These are phyloP conservation scores for Phylloporus sp. DNA, from an alignment of 768 basidiomycete genomes.

Conservation along the genomic window DNA sequence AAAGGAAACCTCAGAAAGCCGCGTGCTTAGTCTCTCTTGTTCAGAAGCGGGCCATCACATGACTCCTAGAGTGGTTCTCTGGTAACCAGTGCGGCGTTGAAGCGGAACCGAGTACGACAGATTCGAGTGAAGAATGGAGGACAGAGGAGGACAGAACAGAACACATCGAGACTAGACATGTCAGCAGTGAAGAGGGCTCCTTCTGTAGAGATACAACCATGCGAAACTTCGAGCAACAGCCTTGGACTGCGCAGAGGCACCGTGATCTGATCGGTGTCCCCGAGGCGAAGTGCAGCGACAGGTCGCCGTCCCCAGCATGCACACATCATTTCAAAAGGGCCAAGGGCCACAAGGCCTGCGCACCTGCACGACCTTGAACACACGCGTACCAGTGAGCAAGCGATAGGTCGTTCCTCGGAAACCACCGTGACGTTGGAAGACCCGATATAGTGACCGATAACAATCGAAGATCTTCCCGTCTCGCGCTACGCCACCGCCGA, in stretches of 20 bases:
- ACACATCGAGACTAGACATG: conserved; percentile 21
- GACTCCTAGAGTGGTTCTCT: conserved; percentile 6
- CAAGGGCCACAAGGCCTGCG: conserved; percentile 35
- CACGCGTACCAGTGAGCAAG: conserved; percentile 36
- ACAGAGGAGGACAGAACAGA: conserved; percentile 12
- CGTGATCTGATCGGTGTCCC: conserved; percentile 19
- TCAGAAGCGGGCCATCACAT: conserved; percentile 13
- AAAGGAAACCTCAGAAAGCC: conserved; percentile 11
- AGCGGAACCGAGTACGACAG: conserved; percentile 17
- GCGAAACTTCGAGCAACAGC: conserved; percentile 7
- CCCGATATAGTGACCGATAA: conserved; percentile 51
- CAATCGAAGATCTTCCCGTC: conserved; percentile 36
- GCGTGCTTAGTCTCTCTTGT: conserved; percentile 17
- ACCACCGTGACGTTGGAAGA: conserved; percentile 19
- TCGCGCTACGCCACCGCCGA: conserved; percentile 40
- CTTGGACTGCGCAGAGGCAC: conserved; percentile 3
- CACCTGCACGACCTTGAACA: conserved; percentile 41
- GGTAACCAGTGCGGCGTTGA: conserved; percentile 12
- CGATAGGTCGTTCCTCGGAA: conserved; percentile 29
- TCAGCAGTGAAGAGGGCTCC: conserved; percentile 35
- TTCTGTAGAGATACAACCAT: conserved; percentile 15
- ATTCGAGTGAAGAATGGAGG: conserved; percentile 21
- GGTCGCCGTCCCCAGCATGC: conserved; percentile 33
- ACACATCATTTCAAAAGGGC: conserved; percentile 44
- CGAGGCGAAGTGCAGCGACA: conserved; percentile 30